Conservation (phyloP, 1,284 basidiomycete genomes). For the Ceratobasidium sp. region DNA sequence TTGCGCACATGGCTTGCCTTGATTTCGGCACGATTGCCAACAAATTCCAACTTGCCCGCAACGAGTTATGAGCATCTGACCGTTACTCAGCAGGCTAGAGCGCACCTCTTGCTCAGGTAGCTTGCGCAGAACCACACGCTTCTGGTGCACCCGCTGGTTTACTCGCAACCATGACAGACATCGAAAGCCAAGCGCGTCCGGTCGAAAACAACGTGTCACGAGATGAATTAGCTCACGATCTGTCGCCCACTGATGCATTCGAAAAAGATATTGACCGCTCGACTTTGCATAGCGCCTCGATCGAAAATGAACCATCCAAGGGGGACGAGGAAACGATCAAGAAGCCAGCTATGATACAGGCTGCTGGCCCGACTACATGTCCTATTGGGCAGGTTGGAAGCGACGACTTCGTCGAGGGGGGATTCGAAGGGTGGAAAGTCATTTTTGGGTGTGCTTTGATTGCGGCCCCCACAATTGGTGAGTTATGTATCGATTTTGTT, state of each 20-base stretch:
- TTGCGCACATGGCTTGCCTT: background rate
- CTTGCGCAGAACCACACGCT: background rate
- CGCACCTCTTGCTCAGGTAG: background rate
- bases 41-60: conserved; percentile 3
- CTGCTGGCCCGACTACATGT: conserved; percentile 1
- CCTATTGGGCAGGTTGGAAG: conserved; percentile 2
- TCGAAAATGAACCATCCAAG: background rate
- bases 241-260: background rate
- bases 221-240: background rate
- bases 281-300: conserved; percentile 7
- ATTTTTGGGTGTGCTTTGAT: conserved; percentile 35
- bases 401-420: conserved; percentile 36
- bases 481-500: background rate
- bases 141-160: background rate
- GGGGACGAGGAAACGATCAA: conserved; percentile 20
- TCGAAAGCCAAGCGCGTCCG: conserved; percentile 19
- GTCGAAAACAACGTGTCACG: background rate
- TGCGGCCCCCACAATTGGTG: conserved; percentile 26
- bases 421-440: conserved; percentile 38
- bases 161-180: background rate
- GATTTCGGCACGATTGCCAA: background rate
- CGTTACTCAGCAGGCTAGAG: conserved; percentile 13
- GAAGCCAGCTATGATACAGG: conserved; percentile 3
- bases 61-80: conserved; percentile 1
- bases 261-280: conserved; percentile 24